Evolutionary conservation across 306 rosid species (phyloP), one percentile per base, ranked within the genome.

Genomic region (Cucumis melo): DNA sequence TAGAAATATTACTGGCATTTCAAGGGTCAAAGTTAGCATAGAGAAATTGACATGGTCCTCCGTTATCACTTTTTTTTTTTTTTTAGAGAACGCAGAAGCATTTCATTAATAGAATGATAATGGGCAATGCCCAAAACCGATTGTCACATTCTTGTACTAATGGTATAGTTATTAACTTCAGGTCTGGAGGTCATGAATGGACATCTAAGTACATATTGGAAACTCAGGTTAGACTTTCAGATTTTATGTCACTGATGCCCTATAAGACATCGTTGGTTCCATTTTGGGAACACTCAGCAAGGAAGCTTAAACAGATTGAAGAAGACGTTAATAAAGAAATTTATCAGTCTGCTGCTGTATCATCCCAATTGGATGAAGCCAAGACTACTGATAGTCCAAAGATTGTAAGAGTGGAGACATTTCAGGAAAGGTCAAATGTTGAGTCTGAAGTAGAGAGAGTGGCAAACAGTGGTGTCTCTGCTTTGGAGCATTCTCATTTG

Each of bases 251-350:
- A 46, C 92, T 92, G 64, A 83, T 87, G 76, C 79, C 87, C 29
- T 84, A 72, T 73, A 97, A 93, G 34, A 57, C 86, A 64, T 89
- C 96, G 59, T 76, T 95, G 84, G 97, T 87, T 79, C 97, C 96
- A 2, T 95, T 90, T 74, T 95, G 99, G 99, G 76, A 81, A 84
- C 92, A 95, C 81, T 92, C 96, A 46, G 93, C 91, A 77, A 80
- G 78, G 80, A 91, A 86, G 82, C 87, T 92, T 53, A 90, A 87
- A 68, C 78, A 64, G 68, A 82, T 95, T 78, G 99, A 92, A 84
- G 83, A 88, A 75, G 82, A 73, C 41, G 85, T 92, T 78, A 82
- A 83, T 29, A 77, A 83, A 74, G 91, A 87, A 81, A 78, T 85
- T 68, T 86, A 77, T 77, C 84, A 73, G 77, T 78, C 74, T 79